Conservation (phyloP, 306 rosid genomes). For the Acacia confusa region DNA sequence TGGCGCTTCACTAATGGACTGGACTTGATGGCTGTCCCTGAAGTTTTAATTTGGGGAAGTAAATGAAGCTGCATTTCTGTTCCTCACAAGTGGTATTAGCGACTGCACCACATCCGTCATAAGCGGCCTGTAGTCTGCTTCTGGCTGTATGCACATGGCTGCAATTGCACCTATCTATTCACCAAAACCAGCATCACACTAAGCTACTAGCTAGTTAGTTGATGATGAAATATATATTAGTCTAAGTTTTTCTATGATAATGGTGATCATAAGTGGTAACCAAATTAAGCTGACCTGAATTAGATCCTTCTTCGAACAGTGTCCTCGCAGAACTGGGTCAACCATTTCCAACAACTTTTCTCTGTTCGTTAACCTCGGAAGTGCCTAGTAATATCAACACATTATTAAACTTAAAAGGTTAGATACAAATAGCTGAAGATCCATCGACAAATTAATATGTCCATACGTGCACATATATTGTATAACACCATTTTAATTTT, state of each 20-base stretch:
- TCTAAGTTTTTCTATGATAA: neutral
- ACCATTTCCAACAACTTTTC: slow-evolving; percentile 82
- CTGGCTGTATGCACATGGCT: slow-evolving; percentile 98
- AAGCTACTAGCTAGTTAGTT: neutral
- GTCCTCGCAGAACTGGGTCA: slow-evolving; percentile 75
- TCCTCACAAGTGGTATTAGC: slow-evolving; percentile 72
- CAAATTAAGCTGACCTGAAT: slow-evolving; percentile 60
- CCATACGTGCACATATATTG: neutral
- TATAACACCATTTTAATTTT: neutral
- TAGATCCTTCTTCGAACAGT: slow-evolving; percentile 83
- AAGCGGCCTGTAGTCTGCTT: slow-evolving; percentile 93
- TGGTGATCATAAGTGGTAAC: neutral
- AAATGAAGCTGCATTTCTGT: slow-evolving; percentile 36
- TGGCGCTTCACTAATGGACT: slow-evolving; percentile 21
- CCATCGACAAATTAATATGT: neutral
- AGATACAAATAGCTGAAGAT: neutral
- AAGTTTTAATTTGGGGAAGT: slow-evolving; percentile 48
- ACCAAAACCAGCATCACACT: neutral
- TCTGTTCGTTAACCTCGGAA: slow-evolving; percentile 86
- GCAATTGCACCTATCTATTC: slow-evolving; percentile 91
- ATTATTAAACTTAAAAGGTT: neutral
- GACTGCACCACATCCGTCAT: slow-evolving; percentile 97
- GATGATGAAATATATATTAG: neutral
- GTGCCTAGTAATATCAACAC: slow-evolving; percentile 64
- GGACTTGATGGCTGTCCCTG: slow-evolving; percentile 50